Base-by-base conservation (phyloP, 2,329 filamentous ascomycete genomes). In the Cadophora luteo-olivacea region DNA sequence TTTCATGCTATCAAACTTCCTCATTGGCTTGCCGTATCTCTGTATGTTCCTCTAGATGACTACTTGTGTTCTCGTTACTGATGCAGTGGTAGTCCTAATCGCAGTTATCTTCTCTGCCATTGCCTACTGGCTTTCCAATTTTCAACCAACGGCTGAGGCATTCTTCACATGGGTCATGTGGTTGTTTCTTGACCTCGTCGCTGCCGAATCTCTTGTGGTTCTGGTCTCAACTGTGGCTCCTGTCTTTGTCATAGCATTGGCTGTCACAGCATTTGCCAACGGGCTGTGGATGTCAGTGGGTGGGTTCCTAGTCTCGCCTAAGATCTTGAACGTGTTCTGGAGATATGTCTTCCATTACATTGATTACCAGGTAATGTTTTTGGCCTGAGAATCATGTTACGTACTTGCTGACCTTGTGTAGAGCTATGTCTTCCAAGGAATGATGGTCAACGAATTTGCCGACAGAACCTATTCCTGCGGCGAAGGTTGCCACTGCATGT, bases 381-480 rank as follows among this genome's bases (percentile, higher is more conserved):
- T 5, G 32, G 4, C 14, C 19, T 14, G 4, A 12, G 0, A 14
- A 12, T n/a, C 9, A 38, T 5, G 11, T 22, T 12, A 19, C 29
- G 14, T 22, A n/a, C 8, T n/a, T 16, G 14, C 62, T 64, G 48
- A 64, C 49, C 19, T 14, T 9, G 32, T 14, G 14, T 12, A 64
- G 62, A 83, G 84, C 52, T 97, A 94, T 74, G 93, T 97, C 3
- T 97, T 97, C 77, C 88, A 95, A 77, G 93, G 92, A 16, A 96
- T 97, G 93, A 96, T 97, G 92, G 89, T 95, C 64, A 97, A 96
- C 76, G 92, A 97, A 81, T 96, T 97, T 78, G 82, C 82, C 0
- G 72, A 85, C 22, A 83, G 92, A 16, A 84, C 82, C 3, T 97
- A 92, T 78, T 78, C 80, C 3, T 95, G 92, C 76, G 81, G 67